A percentile compares a stretch with the other conserved stretches of the same genome.
These are phyloP conservation scores for Pythium myriotylum DNA, from an alignment of 352 stramenopile species.

Conservation along the genomic window DNA sequence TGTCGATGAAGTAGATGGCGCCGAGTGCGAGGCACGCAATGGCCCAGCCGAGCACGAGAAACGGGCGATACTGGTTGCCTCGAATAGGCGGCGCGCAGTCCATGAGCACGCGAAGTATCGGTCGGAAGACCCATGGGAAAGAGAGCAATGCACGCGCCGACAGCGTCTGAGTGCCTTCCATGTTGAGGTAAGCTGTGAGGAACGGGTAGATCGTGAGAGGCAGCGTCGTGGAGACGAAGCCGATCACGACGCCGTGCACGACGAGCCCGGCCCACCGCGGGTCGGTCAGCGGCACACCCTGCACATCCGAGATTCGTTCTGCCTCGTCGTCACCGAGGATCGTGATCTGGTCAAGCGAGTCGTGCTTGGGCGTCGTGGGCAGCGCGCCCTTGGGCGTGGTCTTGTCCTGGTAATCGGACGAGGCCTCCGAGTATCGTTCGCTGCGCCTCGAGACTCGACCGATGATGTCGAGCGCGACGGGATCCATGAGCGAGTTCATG, in stretches of 20 bases:
- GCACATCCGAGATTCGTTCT: no score
- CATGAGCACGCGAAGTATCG: constrained; percentile 39
- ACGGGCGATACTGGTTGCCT: constrained; percentile 25
- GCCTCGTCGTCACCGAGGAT: no score
- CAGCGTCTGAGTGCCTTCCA: constrained; percentile 57
- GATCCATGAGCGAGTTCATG: constrained; percentile 31
- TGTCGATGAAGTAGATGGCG: constrained; percentile 35
- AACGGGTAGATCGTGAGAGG: constrained; percentile 26
- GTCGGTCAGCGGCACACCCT: constrained; percentile 25
- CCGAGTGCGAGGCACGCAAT: constrained; percentile 33
- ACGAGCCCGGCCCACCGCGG: constrained; percentile 46
- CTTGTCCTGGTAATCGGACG: background rate
- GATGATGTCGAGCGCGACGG: constrained; percentile 32
- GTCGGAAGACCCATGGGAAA: constrained; percentile 53
- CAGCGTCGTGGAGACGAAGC: constrained; percentile 49
- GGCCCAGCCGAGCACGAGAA: constrained; percentile 45
- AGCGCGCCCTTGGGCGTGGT: background rate
- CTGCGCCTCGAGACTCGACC: constrained; percentile 36
- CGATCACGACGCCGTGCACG: constrained; percentile 47
- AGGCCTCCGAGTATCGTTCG: background rate
- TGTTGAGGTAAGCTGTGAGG: constrained; percentile 62
- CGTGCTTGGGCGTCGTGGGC: no score
- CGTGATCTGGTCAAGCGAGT: no score
- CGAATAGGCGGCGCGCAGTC: constrained; percentile 33
- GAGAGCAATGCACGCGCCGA: constrained; percentile 47